Evolutionary conservation across 805 yeast genomes (phyloP).

Genomic region (Candida insectorum): DNA sequence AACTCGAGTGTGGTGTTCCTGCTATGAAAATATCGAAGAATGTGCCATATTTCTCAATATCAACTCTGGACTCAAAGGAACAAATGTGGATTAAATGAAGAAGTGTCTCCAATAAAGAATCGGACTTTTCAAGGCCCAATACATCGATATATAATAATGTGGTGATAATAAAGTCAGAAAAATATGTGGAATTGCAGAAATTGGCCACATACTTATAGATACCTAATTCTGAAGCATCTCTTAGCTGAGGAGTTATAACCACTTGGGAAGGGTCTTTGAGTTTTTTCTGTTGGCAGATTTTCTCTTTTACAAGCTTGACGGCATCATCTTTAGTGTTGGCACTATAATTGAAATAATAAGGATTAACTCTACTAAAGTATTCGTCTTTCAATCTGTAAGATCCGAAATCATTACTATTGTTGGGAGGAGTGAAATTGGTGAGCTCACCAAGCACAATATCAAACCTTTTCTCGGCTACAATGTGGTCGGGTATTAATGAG

Average conservation of each 20-base stretch:
- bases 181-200: conserved; percentile 51
- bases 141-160: conserved; percentile 40
- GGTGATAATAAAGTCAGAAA: conserved; percentile 50
- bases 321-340: conserved; percentile 84
- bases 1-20: conserved; percentile 21
- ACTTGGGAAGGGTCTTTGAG: conserved; percentile 43
- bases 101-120: conserved; percentile 53
- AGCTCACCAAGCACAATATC: conserved; percentile 44
- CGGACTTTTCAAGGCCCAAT: conserved; percentile 42
- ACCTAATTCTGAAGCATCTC: conserved; percentile 28
- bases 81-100: conserved; percentile 70
- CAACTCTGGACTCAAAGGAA: conserved; percentile 28
- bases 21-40: conserved; percentile 28
- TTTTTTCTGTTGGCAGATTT: conserved; percentile 35
- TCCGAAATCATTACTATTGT: conserved; percentile 33
- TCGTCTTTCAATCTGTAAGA: conserved; percentile 34
- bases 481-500: conserved; percentile 69
- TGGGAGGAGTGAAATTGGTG: conserved; percentile 32
- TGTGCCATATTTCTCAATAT: conserved; percentile 24
- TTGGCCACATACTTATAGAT: conserved; percentile 44
- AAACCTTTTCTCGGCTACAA: conserved; percentile 69
- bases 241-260: conserved; percentile 53
- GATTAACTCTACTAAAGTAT: conserved; percentile 39
- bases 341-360: conserved; percentile 75
- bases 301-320: conserved; percentile 55